Base-by-base conservation (phyloP, 1,139 yeast genomes). In the Yamadazyma buinensis region DNA sequence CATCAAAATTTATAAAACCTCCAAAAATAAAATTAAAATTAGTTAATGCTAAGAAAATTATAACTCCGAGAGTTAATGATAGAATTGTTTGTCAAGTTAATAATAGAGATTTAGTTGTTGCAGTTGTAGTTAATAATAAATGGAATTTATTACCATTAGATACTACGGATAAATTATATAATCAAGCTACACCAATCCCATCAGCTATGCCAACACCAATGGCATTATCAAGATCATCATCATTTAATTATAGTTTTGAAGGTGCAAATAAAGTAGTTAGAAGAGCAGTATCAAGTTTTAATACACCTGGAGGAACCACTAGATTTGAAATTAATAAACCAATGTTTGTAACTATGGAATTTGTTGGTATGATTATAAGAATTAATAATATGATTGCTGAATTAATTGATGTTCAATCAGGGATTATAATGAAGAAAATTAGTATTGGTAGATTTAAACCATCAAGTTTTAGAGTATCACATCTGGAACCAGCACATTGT, bases 401-500 rank as follows among this genome's bases (percentile, higher is more conserved):
- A 44, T 57, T 86, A 36, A 71, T 86, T 32, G 95, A 86, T 60
- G 78, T 82, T 17, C 88, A 81, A 51, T 77, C 88, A 0, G 95
- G 95, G 3, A 77, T 79, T n/a, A 37, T 67, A 61, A 42, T 74
- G 68, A 52, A 76, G 64, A 51, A 71, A 55, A 52, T 77, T 71
- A 56, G 67, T 29, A 72, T 86, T 32, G 86, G 84, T 1, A 73
- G 75, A 32, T 81, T 79, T 60, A 78, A 77, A 47, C 75, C 77
- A 2, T 72, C 72, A 2, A 56, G 82, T 0, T 70, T 86, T 41
- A 65, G 71, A 39, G 92, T 83, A 0, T 78, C 86, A 40, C 95
- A 86, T 53, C 81, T 83, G 32, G 87, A 80, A 46, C 95, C 95
- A 3, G 80, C 87, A 0, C 95, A 87, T 60, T 87, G 96, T 58